Evolutionary conservation across 2,329 filamentous ascomycete species (phyloP).

Genomic region (Alternaria infectoria): DNA sequence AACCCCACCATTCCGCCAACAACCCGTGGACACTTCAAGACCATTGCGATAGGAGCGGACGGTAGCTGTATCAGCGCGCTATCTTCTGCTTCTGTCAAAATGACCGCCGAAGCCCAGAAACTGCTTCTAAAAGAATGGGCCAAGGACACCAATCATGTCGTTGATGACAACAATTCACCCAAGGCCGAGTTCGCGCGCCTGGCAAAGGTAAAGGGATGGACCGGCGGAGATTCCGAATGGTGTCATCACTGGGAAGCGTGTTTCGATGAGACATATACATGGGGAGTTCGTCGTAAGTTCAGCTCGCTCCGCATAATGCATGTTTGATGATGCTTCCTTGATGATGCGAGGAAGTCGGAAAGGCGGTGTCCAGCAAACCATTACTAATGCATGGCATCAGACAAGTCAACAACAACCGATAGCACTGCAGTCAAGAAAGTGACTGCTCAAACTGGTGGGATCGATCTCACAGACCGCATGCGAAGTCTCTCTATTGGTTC

Average conservation of each 20-base stretch:
- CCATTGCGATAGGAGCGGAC: neutral
- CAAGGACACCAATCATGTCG: conserved; percentile 11
- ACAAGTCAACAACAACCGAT: neutral
- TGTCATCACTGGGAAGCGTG: conserved; percentile 20
- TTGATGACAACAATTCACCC: conserved; percentile 13
- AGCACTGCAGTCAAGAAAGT: neutral
- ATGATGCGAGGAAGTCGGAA: neutral
- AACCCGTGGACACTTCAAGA: neutral
- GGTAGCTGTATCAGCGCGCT: neutral
- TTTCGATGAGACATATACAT: conserved; percentile 23
- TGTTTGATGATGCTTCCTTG: neutral
- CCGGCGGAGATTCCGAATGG: conserved; percentile 22
- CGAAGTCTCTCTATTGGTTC: conserved; percentile 24
- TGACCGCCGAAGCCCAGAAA: conserved; percentile 14
- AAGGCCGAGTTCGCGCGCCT: conserved; percentile 32
- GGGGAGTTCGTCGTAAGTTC: conserved; percentile 13
- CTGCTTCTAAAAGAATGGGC: conserved; percentile 21
- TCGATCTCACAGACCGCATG: conserved; percentile 6
- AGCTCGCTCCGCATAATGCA: neutral
- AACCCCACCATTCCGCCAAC: neutral
- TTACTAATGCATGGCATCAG: neutral
- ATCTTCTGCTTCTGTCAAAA: neutral
- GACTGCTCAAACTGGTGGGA: neutral
- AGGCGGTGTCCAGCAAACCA: neutral
- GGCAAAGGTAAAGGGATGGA: conserved; percentile 28